These are phyloP conservation scores for Crassisporium funariophilum DNA, from an alignment of 768 basidiomycete genomes.

Conservation along the genomic window DNA sequence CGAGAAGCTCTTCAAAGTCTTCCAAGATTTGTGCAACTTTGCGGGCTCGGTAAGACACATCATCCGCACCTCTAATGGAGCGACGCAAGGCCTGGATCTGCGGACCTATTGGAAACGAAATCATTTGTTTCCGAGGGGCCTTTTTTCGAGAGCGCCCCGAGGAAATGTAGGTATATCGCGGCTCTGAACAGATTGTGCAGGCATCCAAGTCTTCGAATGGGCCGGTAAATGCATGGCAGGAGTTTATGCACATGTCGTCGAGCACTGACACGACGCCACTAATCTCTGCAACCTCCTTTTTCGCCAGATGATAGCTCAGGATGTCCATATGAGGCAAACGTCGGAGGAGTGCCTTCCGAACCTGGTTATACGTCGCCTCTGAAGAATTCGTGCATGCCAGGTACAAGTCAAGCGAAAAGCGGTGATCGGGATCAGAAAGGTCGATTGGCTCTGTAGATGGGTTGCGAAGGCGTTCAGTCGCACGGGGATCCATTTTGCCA, in stretches of 20 bases:
- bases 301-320: constrained; percentile 2
- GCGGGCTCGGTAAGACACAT: constrained; percentile 28
- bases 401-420: constrained; percentile 10
- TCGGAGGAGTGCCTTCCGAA: not conserved
- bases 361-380: constrained; percentile 1
- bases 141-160: constrained; percentile 12
- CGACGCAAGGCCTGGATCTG: constrained; percentile 42
- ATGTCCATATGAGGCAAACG: not conserved
- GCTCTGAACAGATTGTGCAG: constrained; percentile 34
- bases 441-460: not conserved
- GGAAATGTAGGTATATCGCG: constrained; percentile 10
- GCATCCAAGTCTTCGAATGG: constrained; percentile 28
- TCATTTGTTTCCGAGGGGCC: constrained; percentile 32
- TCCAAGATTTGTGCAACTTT: constrained; percentile 20
- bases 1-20: not conserved
- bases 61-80: constrained; percentile 15
- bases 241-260: constrained; percentile 10
- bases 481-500: not conserved
- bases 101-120: constrained; percentile 43
- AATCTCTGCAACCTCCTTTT: not conserved
- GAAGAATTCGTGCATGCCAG: constrained; percentile 6
- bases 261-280: not conserved
- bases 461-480: not conserved
- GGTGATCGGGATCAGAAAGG: constrained; percentile 3
- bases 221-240: constrained; percentile 42